Evolutionary conservation across 2,329 filamentous ascomycete species (phyloP).

Genomic region (Alternaria gaisen): DNA sequence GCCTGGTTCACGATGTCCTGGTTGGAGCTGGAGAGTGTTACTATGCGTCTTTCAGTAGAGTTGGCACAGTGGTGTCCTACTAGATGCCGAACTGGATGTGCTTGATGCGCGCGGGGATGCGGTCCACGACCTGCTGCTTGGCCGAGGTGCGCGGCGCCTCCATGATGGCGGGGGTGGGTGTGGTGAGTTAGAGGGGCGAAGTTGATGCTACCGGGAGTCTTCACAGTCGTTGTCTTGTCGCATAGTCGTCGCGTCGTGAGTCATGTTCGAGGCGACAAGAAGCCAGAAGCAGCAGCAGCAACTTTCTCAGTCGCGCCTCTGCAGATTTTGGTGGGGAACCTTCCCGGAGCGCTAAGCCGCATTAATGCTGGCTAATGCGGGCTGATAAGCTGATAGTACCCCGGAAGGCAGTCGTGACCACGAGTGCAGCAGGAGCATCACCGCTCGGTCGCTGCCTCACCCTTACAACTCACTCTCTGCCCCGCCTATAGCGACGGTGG

Average conservation of each 20-base stretch:
- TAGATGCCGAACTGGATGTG: constrained; percentile 94
- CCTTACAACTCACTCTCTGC: constrained; percentile 11
- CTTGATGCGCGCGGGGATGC: constrained; percentile 88
- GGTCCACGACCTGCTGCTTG: constrained; percentile 91
- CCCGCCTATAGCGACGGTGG: constrained; percentile 9
- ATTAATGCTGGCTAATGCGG: constrained; percentile 17
- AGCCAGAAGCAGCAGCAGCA: background rate
- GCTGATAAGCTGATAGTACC: constrained; percentile 36
- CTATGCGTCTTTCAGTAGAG: constrained; percentile 5
- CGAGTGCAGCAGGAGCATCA: constrained; percentile 5
- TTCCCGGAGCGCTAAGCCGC: constrained; percentile 12
- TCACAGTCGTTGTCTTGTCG: constrained; percentile 18
- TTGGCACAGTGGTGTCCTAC: constrained; percentile 54
- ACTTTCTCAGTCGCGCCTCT: constrained; percentile 28
- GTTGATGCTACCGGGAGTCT: constrained; percentile 5
- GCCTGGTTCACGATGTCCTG: constrained; percentile 96
- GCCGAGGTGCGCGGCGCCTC: constrained; percentile 49
- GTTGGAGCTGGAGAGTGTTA: constrained; percentile 69
- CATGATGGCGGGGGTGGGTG: constrained; percentile 23
- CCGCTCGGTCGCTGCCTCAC: constrained; percentile 5
- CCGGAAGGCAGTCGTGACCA: constrained; percentile 23
- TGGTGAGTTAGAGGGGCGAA: background rate
- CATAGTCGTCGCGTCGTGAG: constrained; percentile 35
- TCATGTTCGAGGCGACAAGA: constrained; percentile 25
- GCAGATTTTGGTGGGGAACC: constrained; percentile 35